These are phyloP conservation scores for Saccharomycopsis capsularis DNA, from an alignment of 805 yeast species.

Conservation along the genomic window DNA sequence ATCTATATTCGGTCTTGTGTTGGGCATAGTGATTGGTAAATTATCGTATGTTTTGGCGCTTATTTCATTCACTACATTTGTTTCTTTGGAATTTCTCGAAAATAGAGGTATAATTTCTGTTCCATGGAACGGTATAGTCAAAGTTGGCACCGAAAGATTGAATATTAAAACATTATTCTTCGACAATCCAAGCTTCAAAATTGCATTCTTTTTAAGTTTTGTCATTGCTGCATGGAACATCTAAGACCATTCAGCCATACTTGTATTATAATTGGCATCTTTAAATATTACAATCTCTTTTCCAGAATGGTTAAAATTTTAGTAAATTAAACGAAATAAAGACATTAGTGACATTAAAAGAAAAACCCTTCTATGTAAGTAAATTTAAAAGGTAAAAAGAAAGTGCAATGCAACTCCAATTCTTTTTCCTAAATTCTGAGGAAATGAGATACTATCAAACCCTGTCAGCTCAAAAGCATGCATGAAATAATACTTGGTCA, in stretches of 20 bases:
- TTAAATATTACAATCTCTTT: too few species aligned
- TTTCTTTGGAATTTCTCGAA: conserved; percentile 44
- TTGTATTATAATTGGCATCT: too few species aligned
- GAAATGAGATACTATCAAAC: too few species aligned
- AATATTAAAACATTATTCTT: conserved; percentile 47
- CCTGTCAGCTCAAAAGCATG: too few species aligned
- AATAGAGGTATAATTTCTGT: conserved; percentile 46
- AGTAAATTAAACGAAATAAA: too few species aligned
- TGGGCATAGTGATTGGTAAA: conserved; percentile 55
- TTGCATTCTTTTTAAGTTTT: conserved; percentile 49
- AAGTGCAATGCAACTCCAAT: too few species aligned
- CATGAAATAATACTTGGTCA: too few species aligned
- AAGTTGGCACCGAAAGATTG: conserved; percentile 33
- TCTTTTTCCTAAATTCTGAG: too few species aligned
- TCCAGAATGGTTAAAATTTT: too few species aligned
- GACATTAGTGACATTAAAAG: too few species aligned
- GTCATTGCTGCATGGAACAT: conserved; percentile 53
- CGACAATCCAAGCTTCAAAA: conserved; percentile 54
- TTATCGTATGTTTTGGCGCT: conserved; percentile 48
- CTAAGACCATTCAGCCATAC: too few species aligned
- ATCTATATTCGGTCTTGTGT: conserved; percentile 48
- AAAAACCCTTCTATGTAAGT: not conserved
- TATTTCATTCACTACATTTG: conserved; percentile 39
- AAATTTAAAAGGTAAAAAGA: not conserved
- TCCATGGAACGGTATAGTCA: conserved; percentile 33